phyloP scores from a whole-genome alignment of 371 early-diverging fungal genomes.

The Basidiobolus meristosporus region DNA sequence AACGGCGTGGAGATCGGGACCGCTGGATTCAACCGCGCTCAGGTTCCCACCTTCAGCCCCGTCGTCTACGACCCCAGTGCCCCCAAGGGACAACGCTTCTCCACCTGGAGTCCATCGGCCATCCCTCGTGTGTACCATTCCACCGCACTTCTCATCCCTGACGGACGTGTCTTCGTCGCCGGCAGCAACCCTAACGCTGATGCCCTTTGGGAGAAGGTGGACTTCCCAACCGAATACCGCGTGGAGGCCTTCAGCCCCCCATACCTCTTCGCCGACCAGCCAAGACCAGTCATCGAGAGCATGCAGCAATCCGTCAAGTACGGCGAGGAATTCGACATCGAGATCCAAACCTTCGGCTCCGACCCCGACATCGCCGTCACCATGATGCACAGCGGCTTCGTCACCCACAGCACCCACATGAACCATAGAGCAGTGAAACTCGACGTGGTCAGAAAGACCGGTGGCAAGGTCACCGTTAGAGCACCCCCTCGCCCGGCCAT shows the following conservation, averaged over 20 bases:
- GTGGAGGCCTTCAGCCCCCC: slow-evolving; percentile 22
- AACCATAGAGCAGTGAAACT: slow-evolving; percentile 6
- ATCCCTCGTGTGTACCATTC: slow-evolving; percentile 24
- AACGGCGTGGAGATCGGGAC: slow-evolving; percentile 21
- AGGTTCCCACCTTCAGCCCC: slow-evolving; percentile 14
- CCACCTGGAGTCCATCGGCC: slow-evolving; percentile 8
- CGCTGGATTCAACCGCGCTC: slow-evolving; percentile 15
- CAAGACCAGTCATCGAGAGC: slow-evolving; percentile 11
- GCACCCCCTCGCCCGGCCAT: neutral
- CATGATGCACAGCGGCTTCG: slow-evolving; percentile 14
- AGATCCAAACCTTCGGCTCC: slow-evolving; percentile 6
- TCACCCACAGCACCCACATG: slow-evolving; percentile 23
- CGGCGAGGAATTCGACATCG: slow-evolving; percentile 8
- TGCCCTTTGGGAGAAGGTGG: slow-evolving; percentile 4
- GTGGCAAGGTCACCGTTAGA: neutral
- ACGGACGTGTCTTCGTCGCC: slow-evolving; percentile 22
- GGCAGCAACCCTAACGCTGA: slow-evolving; percentile 20
- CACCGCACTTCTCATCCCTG: slow-evolving; percentile 16
- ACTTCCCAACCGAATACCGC: slow-evolving; percentile 16
- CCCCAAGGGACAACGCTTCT: slow-evolving; percentile 10
- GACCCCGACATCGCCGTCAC: slow-evolving; percentile 7
- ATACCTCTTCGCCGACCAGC: slow-evolving; percentile 11
- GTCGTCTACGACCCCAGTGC: slow-evolving; percentile 16
- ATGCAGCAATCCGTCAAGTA: slow-evolving; percentile 7
- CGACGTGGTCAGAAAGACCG: neutral